A percentile compares a stretch with the other conserved stretches of the same genome.
These are phyloP conservation scores for Botrytis paeoniae DNA, from an alignment of 2,329 filamentous ascomycete genomes.

Conservation along the genomic window DNA sequence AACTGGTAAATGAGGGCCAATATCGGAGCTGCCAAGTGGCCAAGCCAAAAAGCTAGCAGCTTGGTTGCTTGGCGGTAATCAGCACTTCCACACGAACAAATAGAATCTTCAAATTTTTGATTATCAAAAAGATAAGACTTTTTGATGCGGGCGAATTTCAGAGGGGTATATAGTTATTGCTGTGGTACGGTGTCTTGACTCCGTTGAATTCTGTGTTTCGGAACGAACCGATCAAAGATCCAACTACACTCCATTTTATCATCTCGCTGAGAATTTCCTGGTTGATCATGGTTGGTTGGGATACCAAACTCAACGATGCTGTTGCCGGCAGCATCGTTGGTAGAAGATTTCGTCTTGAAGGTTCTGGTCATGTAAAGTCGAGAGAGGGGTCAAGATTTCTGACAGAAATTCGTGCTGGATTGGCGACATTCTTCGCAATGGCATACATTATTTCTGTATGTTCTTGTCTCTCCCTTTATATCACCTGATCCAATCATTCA, in stretches of 20 bases:
- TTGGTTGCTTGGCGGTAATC: slow-evolving; percentile 12
- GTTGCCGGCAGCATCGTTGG: slow-evolving; percentile 66
- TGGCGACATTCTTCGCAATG: slow-evolving; percentile 71
- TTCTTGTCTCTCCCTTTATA: slow-evolving; percentile 46
- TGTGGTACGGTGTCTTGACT: not conserved
- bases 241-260: not conserved
- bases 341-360: slow-evolving; percentile 75
- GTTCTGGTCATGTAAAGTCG: slow-evolving; percentile 64
- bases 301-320: slow-evolving; percentile 33
- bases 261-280: not conserved
- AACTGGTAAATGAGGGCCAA: not conserved
- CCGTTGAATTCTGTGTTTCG: not conserved
- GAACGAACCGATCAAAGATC: not conserved
- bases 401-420: slow-evolving; percentile 77
- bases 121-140: slow-evolving; percentile 11
- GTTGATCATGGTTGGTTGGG: slow-evolving; percentile 13
- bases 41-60: not conserved
- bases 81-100: slow-evolving; percentile 3
- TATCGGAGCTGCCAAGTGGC: slow-evolving; percentile 11
- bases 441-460: slow-evolving; percentile 70
- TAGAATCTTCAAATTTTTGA: slow-evolving; percentile 14
- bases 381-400: slow-evolving; percentile 68
- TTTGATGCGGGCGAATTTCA: not conserved
- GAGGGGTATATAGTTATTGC: slow-evolving; percentile 6
- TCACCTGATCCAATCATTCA: slow-evolving; percentile 57